Conservation (phyloP, 331 rosid species). For the Telfairia occidentalis region DNA sequence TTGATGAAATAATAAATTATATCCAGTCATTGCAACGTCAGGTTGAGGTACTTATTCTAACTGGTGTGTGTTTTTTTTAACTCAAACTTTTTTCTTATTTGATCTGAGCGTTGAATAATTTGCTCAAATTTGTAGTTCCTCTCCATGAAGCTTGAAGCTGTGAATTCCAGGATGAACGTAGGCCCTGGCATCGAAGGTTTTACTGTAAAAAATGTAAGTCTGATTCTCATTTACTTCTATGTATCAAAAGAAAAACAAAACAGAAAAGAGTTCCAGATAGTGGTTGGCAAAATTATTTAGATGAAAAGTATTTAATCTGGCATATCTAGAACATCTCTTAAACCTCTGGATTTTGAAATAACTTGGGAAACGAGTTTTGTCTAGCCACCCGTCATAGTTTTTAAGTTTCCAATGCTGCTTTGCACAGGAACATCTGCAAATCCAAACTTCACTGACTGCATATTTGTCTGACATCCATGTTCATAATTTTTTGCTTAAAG, state of each 20-base stretch:
- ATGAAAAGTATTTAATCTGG: background rate
- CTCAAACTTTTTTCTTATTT: background rate
- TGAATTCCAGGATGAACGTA: conserved; percentile 53
- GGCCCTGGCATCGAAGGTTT: conserved; percentile 37
- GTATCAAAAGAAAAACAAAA: background rate
- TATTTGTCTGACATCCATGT: background rate
- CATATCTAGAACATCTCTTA: background rate
- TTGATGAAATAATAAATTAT: conserved; percentile 92
- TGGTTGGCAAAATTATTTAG: background rate
- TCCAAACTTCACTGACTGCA: background rate
- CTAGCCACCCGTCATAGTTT: background rate
- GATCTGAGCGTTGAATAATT: conserved; percentile 13
- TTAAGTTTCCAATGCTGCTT: background rate
- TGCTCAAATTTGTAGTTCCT: conserved; percentile 51
- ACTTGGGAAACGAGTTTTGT: background rate
- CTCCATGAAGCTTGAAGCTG: conserved; percentile 86
- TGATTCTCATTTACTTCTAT: background rate
- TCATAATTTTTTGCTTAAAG: background rate
- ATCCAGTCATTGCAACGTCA: conserved; percentile 81
- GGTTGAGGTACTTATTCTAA: conserved; percentile 52
- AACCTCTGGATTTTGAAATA: background rate
- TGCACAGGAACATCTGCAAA: background rate
- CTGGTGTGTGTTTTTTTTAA: conserved; percentile 3
- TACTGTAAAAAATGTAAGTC: conserved; percentile 69
- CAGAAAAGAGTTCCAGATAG: background rate